Evolutionary conservation across 139 green algal genomes (phyloP).

Genomic region (Astrephomene gubernaculifera): DNA sequence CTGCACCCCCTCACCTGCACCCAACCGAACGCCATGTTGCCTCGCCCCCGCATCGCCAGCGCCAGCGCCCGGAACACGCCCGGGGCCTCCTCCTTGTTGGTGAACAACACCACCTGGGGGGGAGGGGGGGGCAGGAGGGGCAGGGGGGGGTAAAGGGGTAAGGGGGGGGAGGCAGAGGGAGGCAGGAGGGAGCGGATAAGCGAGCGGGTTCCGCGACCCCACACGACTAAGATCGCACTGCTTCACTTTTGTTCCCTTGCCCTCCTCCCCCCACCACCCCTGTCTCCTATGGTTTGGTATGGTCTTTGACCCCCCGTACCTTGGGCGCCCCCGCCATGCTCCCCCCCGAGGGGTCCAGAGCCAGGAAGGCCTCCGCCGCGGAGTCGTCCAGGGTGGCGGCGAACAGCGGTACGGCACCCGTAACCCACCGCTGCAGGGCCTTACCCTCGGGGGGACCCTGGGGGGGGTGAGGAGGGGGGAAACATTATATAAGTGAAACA

Average conservation of each 20-base stretch:
- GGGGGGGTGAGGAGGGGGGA: no score
- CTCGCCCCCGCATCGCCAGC: constrained; percentile 34
- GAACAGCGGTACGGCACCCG: constrained; percentile 27
- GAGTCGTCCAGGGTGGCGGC: neutral
- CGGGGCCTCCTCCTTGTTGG: constrained; percentile 63
- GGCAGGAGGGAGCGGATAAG: neutral
- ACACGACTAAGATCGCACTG: no score
- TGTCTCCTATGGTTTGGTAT: neutral
- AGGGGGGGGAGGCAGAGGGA: neutral
- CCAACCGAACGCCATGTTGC: constrained; percentile 51
- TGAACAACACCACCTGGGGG: constrained; percentile 63
- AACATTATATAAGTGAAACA: no score
- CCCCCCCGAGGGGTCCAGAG: constrained; percentile 8
- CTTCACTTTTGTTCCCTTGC: no score
- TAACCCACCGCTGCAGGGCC: constrained; percentile 49
- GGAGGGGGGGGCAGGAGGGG: neutral
- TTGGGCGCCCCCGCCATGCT: neutral
- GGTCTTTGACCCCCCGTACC: neutral
- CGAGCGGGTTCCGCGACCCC: neutral
- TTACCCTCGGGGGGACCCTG: constrained; percentile 51
- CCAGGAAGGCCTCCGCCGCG: neutral
- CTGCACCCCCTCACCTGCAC: neutral
- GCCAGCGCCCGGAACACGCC: constrained; percentile 54
- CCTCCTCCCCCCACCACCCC: no score
- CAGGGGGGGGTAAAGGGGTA: neutral